Evolutionary conservation across 192 early-diverging fungal species (phyloP), one percentile per base, ranked within the genome.

Genomic region (Dissophora ornata): DNA sequence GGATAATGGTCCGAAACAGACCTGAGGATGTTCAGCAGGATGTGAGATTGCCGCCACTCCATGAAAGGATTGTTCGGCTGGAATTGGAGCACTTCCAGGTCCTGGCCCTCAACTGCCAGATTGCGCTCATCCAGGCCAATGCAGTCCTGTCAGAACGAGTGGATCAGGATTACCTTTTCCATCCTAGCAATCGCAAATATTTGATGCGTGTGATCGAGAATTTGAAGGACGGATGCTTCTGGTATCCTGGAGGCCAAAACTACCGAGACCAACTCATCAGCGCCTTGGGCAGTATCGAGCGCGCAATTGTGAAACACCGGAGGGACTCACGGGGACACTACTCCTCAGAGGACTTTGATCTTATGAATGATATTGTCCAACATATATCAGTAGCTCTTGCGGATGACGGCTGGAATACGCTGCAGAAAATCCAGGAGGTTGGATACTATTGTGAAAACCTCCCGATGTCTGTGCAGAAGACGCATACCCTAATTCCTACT

Each of bases 121-220:
- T 93, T 11, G 84, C 89, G 0, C 80, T 91, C 40, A 89, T 94
- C 49, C 86, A 86, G 30, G 68, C 90, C 25, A 95, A 95, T 62
- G 88, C 91, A 34, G 80, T 91, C 10, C 71, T 93, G 21, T 87
- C 90, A 0, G 82, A 92, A 51, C 81, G 90, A 7, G 75, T 48
- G 11, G 90, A 86, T 16, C 73, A 81, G 28, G 93, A 95, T 65
- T 95, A 95, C 62, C 86, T 94, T 32, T 93, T 93, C 56, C 89
- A 91, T 44, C 81, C 84, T 0, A 78, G 81, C 7, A 90, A 91
- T 70, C 79, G 73, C 15, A 83, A 73, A 30, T 77, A 85, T 48
- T 66, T 93, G 24, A 65, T 83, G 0, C 81, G 82, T 56, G 86
- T 86, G n/a, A 83, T 90, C 5, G 67, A 80, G 22, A 94, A 92